A percentile compares a stretch with the other conserved stretches of the same genome.
These are phyloP conservation scores for Fraxinus quadrangulata DNA, from an alignment of 257 asterid genomes.

Conservation along the genomic window DNA sequence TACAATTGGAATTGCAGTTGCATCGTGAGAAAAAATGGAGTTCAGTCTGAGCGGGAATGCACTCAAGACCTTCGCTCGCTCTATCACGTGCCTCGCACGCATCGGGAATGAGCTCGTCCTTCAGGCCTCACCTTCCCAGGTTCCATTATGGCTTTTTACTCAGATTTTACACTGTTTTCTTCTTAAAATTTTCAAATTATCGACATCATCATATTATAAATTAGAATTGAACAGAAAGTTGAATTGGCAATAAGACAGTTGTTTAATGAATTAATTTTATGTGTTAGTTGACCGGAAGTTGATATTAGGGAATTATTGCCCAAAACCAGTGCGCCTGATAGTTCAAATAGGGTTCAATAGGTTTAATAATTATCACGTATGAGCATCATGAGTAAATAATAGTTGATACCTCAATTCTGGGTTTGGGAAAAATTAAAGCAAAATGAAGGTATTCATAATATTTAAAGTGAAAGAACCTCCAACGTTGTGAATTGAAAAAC, in stretches of 20 bases:
- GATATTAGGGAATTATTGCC: neutral
- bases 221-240: neutral
- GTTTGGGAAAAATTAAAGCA: neutral
- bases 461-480: neutral
- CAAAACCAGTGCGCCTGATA: neutral
- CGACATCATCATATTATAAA: neutral
- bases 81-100: constrained; percentile 90
- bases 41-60: constrained; percentile 77
- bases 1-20: neutral
- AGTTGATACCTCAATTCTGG: neutral
- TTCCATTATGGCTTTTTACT: constrained; percentile 9
- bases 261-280: neutral
- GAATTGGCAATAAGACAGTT: neutral
- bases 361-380: neutral
- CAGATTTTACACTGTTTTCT: neutral
- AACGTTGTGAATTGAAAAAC: neutral
- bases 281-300: neutral
- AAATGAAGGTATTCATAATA: neutral
- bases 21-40: constrained; percentile 53
- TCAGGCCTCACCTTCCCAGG: constrained; percentile 81
- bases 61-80: constrained; percentile 79
- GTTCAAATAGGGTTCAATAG: constrained; percentile 1
- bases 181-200: neutral
- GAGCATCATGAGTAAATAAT: neutral
- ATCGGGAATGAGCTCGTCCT: constrained; percentile 86